These are phyloP conservation scores for Volutella citrinella DNA, from an alignment of 2,329 filamentous ascomycete genomes.

Conservation along the genomic window DNA sequence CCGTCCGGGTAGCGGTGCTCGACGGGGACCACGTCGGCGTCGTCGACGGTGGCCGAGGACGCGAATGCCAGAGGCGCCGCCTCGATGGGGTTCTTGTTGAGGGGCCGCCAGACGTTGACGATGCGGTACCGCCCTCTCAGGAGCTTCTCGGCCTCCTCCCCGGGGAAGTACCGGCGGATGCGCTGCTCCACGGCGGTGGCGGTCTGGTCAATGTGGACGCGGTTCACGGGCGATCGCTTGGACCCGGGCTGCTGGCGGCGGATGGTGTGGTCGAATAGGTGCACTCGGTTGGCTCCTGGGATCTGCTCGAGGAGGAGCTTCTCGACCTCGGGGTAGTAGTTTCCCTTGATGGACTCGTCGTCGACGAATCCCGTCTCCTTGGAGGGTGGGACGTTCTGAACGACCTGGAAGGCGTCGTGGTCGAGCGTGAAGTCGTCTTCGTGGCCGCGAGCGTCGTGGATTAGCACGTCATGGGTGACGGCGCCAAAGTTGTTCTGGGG, in stretches of 20 bases:
- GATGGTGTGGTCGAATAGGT: constrained; percentile 87
- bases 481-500: constrained; percentile 64
- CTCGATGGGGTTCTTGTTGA: constrained; percentile 57
- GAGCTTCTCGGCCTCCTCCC: constrained; percentile 67
- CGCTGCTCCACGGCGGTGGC: constrained; percentile 61
- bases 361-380: constrained; percentile 55
- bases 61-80: constrained; percentile 68
- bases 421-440: constrained; percentile 68
- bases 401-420: constrained; percentile 69
- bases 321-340: constrained; percentile 87
- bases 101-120: constrained; percentile 81
- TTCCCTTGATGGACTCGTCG: constrained; percentile 63
- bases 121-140: constrained; percentile 72
- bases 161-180: constrained; percentile 63
- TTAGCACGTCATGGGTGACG: constrained; percentile 46
- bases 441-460: constrained; percentile 71
- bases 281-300: constrained; percentile 62
- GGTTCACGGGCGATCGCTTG: constrained; percentile 64
- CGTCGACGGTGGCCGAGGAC: constrained; percentile 57
- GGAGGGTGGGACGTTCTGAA: constrained; percentile 55
- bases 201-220: constrained; percentile 85
- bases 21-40: constrained; percentile 66
- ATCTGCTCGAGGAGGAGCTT: constrained; percentile 64
- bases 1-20: constrained; percentile 66
- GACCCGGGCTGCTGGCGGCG: constrained; percentile 61